Conservation (phyloP, 2,329 filamentous ascomycete genomes). For the Aschersonia sp. region DNA sequence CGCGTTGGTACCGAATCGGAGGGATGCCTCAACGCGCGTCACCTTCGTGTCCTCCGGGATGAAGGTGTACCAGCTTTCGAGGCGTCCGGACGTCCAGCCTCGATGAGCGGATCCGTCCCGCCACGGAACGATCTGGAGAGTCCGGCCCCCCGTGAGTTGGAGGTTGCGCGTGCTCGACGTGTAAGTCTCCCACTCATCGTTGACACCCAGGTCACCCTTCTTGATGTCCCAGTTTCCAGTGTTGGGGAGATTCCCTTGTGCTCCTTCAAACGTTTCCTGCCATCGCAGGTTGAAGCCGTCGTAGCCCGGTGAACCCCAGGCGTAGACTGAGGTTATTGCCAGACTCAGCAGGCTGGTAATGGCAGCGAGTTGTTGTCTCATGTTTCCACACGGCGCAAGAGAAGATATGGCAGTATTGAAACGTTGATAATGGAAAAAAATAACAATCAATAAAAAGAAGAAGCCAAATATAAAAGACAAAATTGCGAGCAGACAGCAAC, state of each 20-base stretch:
- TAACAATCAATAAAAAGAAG: too few relatives aligned
- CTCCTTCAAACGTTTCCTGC: slow-evolving; percentile 28
- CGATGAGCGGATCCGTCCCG: slow-evolving; percentile 17
- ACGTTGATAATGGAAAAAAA: too few relatives aligned
- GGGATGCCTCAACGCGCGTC: slow-evolving; percentile 28
- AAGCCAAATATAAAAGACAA: too few relatives aligned
- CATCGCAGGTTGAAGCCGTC: slow-evolving; percentile 23
- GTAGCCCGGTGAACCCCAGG: slow-evolving; percentile 23
- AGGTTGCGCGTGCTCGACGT: slow-evolving; percentile 29
- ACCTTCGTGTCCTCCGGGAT: slow-evolving; percentile 29
- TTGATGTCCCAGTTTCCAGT: slow-evolving; percentile 26
- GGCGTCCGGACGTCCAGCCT: slow-evolving; percentile 39
- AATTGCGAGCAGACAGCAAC: neutral
- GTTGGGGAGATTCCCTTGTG: slow-evolving; percentile 17
- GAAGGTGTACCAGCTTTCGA: slow-evolving; percentile 33
- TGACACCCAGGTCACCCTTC: slow-evolving; percentile 25
- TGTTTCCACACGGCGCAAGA: too few relatives aligned
- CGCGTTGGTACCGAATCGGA: slow-evolving; percentile 30
- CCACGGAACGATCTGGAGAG: slow-evolving; percentile 36
- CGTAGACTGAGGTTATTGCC: slow-evolving; percentile 7
- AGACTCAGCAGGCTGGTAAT: slow-evolving; percentile 13
- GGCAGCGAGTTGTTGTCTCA: too few relatives aligned
- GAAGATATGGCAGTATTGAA: neutral
- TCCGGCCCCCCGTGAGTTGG: slow-evolving; percentile 32
- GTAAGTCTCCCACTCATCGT: slow-evolving; percentile 38